A percentile compares a stretch with the other conserved stretches of the same genome.
phyloP scores from a whole-genome alignment of 768 basidiomycete genomes.

The Naematelia encephala region DNA sequence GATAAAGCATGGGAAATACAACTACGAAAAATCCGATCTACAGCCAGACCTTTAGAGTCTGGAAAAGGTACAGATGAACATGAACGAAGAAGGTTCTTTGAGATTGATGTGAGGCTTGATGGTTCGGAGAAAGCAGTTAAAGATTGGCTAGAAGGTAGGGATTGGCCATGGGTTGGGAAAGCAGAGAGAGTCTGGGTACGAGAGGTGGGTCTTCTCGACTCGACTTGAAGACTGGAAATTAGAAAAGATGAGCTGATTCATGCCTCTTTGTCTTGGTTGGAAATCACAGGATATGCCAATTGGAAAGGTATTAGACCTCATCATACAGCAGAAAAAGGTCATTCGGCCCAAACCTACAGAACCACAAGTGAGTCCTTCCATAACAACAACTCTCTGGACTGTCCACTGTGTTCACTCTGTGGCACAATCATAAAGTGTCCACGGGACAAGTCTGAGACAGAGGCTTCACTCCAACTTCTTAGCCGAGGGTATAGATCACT shows the following conservation, averaged over 20 bases:
- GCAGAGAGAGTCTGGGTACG: conserved; percentile 29
- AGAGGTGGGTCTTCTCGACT: conserved; percentile 28
- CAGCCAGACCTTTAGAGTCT: conserved; percentile 19
- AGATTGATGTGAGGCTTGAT: conserved; percentile 18
- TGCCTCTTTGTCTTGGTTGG: too few species aligned
- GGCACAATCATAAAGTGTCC: too few species aligned
- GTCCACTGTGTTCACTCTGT: too few species aligned
- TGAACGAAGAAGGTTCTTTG: conserved; percentile 29
- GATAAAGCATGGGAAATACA: conserved; percentile 39
- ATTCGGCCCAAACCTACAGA: conserved; percentile 5
- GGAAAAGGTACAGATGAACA: background rate
- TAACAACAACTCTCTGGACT: too few species aligned
- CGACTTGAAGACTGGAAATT: too few species aligned
- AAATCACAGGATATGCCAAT: conserved; percentile 25
- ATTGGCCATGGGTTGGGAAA: conserved; percentile 19
- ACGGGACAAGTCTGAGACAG: too few species aligned
- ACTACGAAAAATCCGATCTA: conserved; percentile 25
- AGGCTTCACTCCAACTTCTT: background rate
- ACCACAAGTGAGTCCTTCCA: background rate
- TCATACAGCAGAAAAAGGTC: conserved; percentile 16
- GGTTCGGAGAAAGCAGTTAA: background rate
- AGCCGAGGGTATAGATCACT: background rate
- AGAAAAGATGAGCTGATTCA: too few species aligned
- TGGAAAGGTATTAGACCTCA: conserved; percentile 32
- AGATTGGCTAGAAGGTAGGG: conserved; percentile 18